A percentile compares a stretch with the other conserved stretches of the same genome.
Conservation (phyloP, 805 yeast species). For the Sugiyamaella boreocaroliniensis region DNA sequence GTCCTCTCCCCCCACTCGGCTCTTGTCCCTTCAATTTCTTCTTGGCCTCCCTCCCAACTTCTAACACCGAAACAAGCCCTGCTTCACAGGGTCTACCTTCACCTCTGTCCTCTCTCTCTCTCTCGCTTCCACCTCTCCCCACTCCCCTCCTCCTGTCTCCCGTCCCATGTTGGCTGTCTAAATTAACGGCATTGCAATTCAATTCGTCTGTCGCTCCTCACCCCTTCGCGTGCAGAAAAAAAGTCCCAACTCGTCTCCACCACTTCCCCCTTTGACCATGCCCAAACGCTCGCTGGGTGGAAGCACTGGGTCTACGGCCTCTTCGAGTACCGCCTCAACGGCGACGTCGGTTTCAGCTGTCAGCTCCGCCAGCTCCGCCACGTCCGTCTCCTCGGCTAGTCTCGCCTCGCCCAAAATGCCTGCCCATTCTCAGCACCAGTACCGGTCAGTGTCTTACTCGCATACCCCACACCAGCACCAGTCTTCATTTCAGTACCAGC, state of each 20-base stretch:
- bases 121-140: no score
- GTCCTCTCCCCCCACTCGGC: no score
- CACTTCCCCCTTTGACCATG: not conserved
- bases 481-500: not conserved
- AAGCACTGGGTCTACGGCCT: constrained; percentile 1
- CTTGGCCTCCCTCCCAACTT: no score
- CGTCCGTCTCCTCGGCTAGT: not conserved
- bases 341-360: not conserved
- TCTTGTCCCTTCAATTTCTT: no score
- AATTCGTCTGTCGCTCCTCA: no score
- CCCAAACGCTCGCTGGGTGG: constrained; percentile 1
- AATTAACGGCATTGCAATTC: no score
- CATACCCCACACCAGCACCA: not conserved
- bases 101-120: no score
- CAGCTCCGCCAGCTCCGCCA: not conserved
- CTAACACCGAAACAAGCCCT: no score
- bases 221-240: no score
- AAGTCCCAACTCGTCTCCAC: not conserved
- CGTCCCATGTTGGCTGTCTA: not conserved
- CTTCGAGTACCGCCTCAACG: not conserved
- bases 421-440: not conserved
- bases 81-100: no score
- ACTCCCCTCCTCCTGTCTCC: not conserved
- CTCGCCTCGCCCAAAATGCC: not conserved
- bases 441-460: not conserved